phyloP scores from a whole-genome alignment of 257 asterid species.

The Gynochthodes officinalis region DNA sequence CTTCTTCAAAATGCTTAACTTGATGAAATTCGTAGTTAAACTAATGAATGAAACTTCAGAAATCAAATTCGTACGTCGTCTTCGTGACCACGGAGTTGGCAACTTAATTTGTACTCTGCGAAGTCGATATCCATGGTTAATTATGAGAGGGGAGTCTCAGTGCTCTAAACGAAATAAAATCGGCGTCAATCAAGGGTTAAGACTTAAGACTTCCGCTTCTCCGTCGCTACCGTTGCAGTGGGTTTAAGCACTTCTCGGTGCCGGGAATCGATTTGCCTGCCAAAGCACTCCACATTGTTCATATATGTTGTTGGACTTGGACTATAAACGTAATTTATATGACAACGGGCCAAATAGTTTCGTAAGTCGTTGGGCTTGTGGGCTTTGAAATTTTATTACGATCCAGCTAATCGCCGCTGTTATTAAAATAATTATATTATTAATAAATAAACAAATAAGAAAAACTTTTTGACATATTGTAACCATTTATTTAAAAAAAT shows the following conservation, averaged over 20 bases:
- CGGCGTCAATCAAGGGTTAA: neutral
- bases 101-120: conserved; percentile 65
- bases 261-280: conserved; percentile 20
- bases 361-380: no score
- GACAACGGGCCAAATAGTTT: no score
- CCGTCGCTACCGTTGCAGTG: neutral
- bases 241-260: conserved; percentile 1
- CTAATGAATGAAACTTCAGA: neutral
- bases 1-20: neutral
- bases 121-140: conserved; percentile 67
- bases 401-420: no score
- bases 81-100: conserved; percentile 90
- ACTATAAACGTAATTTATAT: no score
- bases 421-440: no score
- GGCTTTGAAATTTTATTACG: no score
- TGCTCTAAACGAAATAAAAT: neutral
- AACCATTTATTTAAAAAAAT: no score
- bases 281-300: conserved; percentile 10
- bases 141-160: neutral
- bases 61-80: conserved; percentile 60
- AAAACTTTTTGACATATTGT: no score
- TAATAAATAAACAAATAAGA: no score
- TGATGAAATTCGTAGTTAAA: neutral
- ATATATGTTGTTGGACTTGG: no score
- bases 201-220: neutral